Evolutionary conservation across 2,329 filamentous ascomycete species (phyloP).

Genomic region (Celoporthe dispersa): DNA sequence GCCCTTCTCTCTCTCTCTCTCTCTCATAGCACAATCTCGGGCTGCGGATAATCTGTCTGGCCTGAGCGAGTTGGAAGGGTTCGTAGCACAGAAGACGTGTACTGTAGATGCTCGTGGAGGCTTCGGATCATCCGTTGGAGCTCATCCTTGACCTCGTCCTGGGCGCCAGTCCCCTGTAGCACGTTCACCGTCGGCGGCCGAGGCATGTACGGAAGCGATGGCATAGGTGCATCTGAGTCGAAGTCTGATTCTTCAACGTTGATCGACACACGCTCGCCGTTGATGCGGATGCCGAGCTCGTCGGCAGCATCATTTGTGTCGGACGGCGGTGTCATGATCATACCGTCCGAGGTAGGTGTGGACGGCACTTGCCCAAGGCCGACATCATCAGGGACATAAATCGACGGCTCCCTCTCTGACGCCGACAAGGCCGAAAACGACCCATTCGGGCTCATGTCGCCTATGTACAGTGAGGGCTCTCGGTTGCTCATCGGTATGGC

Average conservation of each 20-base stretch:
- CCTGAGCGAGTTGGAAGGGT: conserved; percentile 36
- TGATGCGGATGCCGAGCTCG: conserved; percentile 14
- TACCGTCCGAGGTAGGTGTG: conserved; percentile 42
- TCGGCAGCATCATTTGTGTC: conserved; percentile 32
- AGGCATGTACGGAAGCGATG: conserved; percentile 45
- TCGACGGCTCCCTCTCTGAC: conserved; percentile 57
- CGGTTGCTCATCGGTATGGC: conserved; percentile 27
- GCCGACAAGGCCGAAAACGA: conserved; percentile 40
- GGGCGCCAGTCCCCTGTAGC: conserved; percentile 44
- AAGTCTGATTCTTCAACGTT: conserved; percentile 26
- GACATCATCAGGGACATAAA: conserved; percentile 65
- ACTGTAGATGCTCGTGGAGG: conserved; percentile 41
- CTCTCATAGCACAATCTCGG: conserved; percentile 10
- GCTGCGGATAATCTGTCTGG: neutral
- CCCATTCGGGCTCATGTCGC: conserved; percentile 46
- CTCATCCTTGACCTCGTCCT: conserved; percentile 40
- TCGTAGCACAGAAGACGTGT: conserved; percentile 37
- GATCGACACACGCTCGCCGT: conserved; percentile 23
- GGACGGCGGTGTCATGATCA: conserved; percentile 48
- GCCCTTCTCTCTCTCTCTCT: neutral
- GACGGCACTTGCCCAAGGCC: conserved; percentile 47
- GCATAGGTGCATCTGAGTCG: conserved; percentile 28
- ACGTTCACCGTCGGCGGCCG: conserved; percentile 53
- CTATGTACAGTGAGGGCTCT: conserved; percentile 35
- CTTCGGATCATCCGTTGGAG: conserved; percentile 41